Evolutionary conservation across 2,329 filamentous ascomycete genomes (phyloP), one percentile per base, ranked within the genome.

Genomic region (Neophaeococcomyces aloes): DNA sequence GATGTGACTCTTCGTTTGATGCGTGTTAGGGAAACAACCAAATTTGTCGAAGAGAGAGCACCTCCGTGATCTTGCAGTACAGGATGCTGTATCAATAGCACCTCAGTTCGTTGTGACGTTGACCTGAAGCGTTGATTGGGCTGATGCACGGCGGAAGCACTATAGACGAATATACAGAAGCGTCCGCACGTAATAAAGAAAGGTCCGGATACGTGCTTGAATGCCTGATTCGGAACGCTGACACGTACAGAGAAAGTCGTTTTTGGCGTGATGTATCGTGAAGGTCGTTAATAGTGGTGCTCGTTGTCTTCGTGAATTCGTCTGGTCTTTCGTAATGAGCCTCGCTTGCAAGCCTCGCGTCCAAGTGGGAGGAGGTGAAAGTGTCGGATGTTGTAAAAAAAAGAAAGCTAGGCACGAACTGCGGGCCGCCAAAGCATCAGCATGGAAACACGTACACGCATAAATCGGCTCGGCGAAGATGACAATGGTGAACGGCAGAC

Each of bases 331-430:
- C 30, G 38, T 41, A 17, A 33, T 30, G 13, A 29, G 25, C 32
- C 15, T 10, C 34, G n/a, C 29, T 41, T 41, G 38, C 38, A 41
- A 41, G 17, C 29, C 38, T 41, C 38, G 34, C n/a, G n/a, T n/a
- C n/a, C n/a, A 41, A 41, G 25, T 25, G 29, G 14, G 27, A 41
- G 38, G 15, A 6, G 29, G 4, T 13, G 19, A 30, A 33, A 29
- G 19, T 29, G 25, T 23, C 29, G 23, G 30, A 30, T 30, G 21
- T 33, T 33, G 27, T 41, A 25, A 30, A 33, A 41, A 41, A n/a
- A n/a, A n/a, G n/a, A 33, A 30, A 32, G 38, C 38, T 41, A 41
- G 34, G 38, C 38, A 31, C 38, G 34, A 41, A 41, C 38, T 41
- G 38, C 34, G 27, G 29, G 29, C 38, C 29, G 25, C 38, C 38